Evolutionary conservation across 352 stramenopile species (phyloP).

Genomic region (Globisporangium mamillatum): DNA sequence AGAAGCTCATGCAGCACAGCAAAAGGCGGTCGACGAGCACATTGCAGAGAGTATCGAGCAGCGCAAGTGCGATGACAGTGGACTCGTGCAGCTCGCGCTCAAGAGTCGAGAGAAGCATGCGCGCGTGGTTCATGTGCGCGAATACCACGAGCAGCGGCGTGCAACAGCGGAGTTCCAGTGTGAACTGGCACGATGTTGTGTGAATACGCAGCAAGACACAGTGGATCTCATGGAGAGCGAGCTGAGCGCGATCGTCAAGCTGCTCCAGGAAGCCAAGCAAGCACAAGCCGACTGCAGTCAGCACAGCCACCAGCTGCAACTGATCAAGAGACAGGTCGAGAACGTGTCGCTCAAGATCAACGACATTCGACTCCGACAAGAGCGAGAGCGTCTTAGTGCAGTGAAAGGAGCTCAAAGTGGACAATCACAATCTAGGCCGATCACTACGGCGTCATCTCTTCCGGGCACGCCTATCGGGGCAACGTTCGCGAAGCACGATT

Average conservation of each 20-base stretch:
- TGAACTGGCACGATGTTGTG: conserved; percentile 32
- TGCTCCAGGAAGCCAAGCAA: conserved; percentile 33
- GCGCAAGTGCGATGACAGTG: conserved; percentile 14
- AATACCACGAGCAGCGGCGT: conserved; percentile 24
- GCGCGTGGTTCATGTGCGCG: conserved; percentile 19
- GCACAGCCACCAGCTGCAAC: conserved; percentile 28
- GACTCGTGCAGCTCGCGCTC: conserved; percentile 21
- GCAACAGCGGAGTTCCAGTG: conserved; percentile 23
- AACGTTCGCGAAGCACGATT: neutral
- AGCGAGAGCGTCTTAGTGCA: conserved; percentile 7
- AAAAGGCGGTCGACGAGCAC: conserved; percentile 31
- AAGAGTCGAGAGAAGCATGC: conserved; percentile 23
- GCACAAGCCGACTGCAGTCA: conserved; percentile 35
- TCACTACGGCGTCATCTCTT: conserved; percentile 12
- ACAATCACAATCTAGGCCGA: conserved; percentile 8
- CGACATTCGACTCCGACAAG: conserved; percentile 19
- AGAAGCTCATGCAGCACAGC: conserved; percentile 23
- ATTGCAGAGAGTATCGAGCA: conserved; percentile 16
- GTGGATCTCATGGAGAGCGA: conserved; percentile 37
- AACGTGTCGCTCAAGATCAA: conserved; percentile 50
- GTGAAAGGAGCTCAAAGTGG: neutral
- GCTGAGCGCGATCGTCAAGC: conserved; percentile 24
- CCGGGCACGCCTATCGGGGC: neutral
- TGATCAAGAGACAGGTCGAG: conserved; percentile 54
- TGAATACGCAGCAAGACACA: conserved; percentile 36